Percentiles rank a stretch among this genome's conserved stretches.
Conservation (phyloP, 257 asterid species). For the Solanum bulbocastanum region DNA sequence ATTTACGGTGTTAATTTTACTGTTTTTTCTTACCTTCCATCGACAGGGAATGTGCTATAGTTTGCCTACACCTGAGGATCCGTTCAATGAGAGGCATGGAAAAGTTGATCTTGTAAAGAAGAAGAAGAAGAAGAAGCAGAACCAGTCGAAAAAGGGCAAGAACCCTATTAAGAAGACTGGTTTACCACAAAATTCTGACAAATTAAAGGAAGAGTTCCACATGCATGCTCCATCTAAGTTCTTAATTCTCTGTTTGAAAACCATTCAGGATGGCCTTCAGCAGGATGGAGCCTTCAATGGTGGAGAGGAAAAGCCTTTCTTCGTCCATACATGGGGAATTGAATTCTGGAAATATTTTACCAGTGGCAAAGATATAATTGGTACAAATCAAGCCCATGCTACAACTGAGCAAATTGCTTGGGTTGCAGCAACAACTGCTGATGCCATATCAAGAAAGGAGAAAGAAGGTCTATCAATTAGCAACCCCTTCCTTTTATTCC, state of each 20-base stretch:
- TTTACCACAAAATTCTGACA: slow-evolving; percentile 9
- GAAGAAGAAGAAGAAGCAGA: slow-evolving; percentile 27
- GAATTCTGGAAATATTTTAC: slow-evolving; percentile 67
- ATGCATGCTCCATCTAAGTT: slow-evolving; percentile 57
- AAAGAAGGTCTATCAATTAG: slow-evolving; percentile 51
- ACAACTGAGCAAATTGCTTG: slow-evolving; percentile 65
- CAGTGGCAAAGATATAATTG: slow-evolving; percentile 56
- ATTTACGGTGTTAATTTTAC: neutral
- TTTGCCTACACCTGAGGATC: slow-evolving; percentile 77
- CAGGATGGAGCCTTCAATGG: slow-evolving; percentile 16
- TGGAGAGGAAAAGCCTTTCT: slow-evolving; percentile 32
- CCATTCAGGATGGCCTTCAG: slow-evolving; percentile 38
- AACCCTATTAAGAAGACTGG: slow-evolving; percentile 17
- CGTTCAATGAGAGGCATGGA: slow-evolving; percentile 58
- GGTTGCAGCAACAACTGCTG: slow-evolving; percentile 80
- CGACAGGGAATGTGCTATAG: slow-evolving; percentile 92
- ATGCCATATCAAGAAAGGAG: slow-evolving; percentile 60
- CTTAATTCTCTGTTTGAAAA: slow-evolving; percentile 50
- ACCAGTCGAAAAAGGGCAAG: slow-evolving; percentile 16
- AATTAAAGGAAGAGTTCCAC: slow-evolving; percentile 18
- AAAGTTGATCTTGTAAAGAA: slow-evolving; percentile 13
- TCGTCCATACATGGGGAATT: slow-evolving; percentile 61
- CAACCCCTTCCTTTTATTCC: slow-evolving; percentile 60
- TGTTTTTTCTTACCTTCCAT: slow-evolving; percentile 1
- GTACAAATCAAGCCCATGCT: slow-evolving; percentile 41